phyloP scores from a whole-genome alignment of 2,329 filamentous ascomycete species.

The Elsinoe batatas region DNA sequence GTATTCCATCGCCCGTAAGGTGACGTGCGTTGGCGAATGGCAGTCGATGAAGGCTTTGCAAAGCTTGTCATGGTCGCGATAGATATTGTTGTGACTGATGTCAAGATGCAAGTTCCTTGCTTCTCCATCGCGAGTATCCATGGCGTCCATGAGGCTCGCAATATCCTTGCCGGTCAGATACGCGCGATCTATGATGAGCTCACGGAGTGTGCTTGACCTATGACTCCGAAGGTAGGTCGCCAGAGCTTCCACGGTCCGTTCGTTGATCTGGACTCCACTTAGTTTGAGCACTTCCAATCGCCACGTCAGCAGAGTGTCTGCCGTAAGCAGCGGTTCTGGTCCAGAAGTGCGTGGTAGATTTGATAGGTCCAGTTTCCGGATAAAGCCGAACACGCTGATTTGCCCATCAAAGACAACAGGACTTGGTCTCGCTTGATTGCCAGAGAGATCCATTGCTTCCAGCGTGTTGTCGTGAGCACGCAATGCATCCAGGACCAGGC shows the following conservation, averaged over 20 bases:
- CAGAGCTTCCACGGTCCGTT: conserved; percentile 55
- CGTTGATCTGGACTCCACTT: conserved; percentile 53
- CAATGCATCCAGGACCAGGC: conserved; percentile 54
- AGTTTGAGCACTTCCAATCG: conserved; percentile 55
- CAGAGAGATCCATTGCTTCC: conserved; percentile 57
- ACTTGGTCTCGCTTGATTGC: conserved; percentile 55
- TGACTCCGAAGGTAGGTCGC: conserved; percentile 45
- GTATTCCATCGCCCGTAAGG: conserved; percentile 60
- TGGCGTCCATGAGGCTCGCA: conserved; percentile 54
- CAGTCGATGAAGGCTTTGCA: conserved; percentile 43
- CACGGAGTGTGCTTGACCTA: conserved; percentile 49
- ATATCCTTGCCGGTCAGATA: conserved; percentile 55
- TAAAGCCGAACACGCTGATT: conserved; percentile 55
- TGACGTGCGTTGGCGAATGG: conserved; percentile 52
- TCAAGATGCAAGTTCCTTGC: conserved; percentile 54
- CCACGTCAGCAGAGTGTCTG: conserved; percentile 59
- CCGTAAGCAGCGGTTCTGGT: conserved; percentile 52
- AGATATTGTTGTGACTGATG: conserved; percentile 54
- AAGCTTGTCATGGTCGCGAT: conserved; percentile 42
- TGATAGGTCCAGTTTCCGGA: conserved; percentile 57
- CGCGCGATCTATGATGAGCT: conserved; percentile 57
- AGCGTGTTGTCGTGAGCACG: conserved; percentile 56
- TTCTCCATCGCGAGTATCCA: conserved; percentile 42
- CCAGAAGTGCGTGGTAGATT: conserved; percentile 55
- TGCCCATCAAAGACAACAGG: conserved; percentile 56